phyloP scores from a whole-genome alignment of 2,329 filamentous ascomycete species.

The Fusarium sp. region DNA sequence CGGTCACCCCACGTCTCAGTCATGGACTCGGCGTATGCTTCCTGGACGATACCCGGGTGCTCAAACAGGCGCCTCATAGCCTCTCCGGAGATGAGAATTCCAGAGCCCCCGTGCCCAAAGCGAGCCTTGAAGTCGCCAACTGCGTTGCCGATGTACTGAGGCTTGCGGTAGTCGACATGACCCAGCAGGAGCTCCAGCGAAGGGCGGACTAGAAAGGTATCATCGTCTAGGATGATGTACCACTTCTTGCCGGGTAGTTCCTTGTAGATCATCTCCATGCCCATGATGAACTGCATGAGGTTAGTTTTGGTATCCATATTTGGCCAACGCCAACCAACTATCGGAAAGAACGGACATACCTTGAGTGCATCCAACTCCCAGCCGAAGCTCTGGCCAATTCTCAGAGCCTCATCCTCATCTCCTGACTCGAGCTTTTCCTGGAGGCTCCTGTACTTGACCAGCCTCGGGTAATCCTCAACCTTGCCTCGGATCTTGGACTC shows the following conservation, averaged over 20 bases:
- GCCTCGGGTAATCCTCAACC: slow-evolving; percentile 45
- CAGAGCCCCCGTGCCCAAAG: slow-evolving; percentile 66
- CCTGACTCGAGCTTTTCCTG: slow-evolving; percentile 50
- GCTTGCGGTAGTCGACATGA: slow-evolving; percentile 56
- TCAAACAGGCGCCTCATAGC: slow-evolving; percentile 58
- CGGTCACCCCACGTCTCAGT: slow-evolving; percentile 63
- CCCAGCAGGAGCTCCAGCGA: slow-evolving; percentile 58
- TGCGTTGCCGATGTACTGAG: slow-evolving; percentile 63
- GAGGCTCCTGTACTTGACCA: slow-evolving; percentile 53
- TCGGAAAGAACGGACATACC: slow-evolving; percentile 44
- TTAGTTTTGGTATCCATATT: slow-evolving; percentile 13
- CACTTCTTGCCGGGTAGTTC: slow-evolving; percentile 63
- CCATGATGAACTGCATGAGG: slow-evolving; percentile 58
- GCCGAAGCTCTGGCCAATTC: slow-evolving; percentile 52
- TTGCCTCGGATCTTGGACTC: slow-evolving; percentile 45
- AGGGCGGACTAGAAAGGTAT: slow-evolving; percentile 61
- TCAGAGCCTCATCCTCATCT: slow-evolving; percentile 49
- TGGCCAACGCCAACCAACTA: neutral
- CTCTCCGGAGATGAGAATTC: slow-evolving; percentile 60
- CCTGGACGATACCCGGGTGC: slow-evolving; percentile 53
- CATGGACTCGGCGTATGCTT: slow-evolving; percentile 57
- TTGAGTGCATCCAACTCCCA: slow-evolving; percentile 62
- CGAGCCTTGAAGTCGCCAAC: slow-evolving; percentile 63
- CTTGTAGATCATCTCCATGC: slow-evolving; percentile 60
- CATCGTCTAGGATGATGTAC: slow-evolving; percentile 66